Base-by-base conservation (phyloP, 2,329 filamentous ascomycete genomes). In the Aureobasidium lini region DNA sequence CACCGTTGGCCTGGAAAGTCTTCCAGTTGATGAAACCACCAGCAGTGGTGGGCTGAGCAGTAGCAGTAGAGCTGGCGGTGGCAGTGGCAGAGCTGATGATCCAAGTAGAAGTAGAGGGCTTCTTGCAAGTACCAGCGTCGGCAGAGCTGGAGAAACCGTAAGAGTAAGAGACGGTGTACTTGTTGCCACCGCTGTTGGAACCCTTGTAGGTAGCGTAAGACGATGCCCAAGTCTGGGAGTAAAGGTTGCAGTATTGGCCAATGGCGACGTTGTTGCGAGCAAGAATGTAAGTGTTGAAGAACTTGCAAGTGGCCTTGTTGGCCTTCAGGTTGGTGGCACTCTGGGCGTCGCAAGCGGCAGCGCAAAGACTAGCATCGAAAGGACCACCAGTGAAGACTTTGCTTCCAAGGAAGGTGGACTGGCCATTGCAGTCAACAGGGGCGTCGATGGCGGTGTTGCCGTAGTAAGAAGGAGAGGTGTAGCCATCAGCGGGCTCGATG, bases 401-500 rank as follows among this genome's bases (percentile, higher is more conserved):
- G 46, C 32, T 47, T 32, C 66, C 64, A 57, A 70, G 62, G 57
- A 66, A 64, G 52, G 70, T 63, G 5, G 52, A 23, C 5, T 60
- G 23, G 18, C 62, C 63, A 48, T 66, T 63, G 64, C 67, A 71
- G 64, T 70, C 67, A 9, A 60, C 46, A 13, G 67, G 68, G 6
- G 68, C 69, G 52, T 69, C 63, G 49, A 72, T 72, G 39, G 69
- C 66, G 36, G 62, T 64, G 23, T 65, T 65, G 36, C 61, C 64
- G 29, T 67, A 65, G 47, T 61, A 62, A 42, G 52, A 50, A 3
- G 65, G 62, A 49, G 34, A 50, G 16, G 29, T 57, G 64, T 62
- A 67, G 57, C 66, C 66, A 32, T 58, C n/a, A 8, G 66, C 64
- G 2, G 64, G 63, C n/a, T 62, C 57, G 57, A 69, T 67, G 62